Evolutionary conservation across 805 yeast species (phyloP).

Genomic region (Kluyveromyces aestuarii): DNA sequence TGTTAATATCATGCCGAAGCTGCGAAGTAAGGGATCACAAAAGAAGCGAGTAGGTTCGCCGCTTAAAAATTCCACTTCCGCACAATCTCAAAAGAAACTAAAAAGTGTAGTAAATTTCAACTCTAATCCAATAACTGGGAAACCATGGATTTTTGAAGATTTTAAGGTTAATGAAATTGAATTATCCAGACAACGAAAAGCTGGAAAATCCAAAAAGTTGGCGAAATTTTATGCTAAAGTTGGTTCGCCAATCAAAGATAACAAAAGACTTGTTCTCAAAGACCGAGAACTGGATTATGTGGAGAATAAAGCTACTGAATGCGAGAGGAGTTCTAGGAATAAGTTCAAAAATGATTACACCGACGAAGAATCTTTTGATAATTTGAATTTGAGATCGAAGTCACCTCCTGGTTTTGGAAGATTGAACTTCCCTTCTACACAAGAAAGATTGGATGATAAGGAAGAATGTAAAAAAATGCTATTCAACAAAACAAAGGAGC

Average conservation of each 20-base stretch:
- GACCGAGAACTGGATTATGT: conserved; percentile 1
- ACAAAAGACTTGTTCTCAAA: conserved; percentile 4
- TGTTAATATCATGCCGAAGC: background rate
- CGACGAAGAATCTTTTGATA: conserved; percentile 16
- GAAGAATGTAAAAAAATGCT: conserved; percentile 27
- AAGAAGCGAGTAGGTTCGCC: background rate
- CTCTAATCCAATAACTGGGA: conserved; percentile 19
- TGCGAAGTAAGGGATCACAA: background rate
- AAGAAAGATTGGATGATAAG: conserved; percentile 36
- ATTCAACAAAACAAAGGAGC: conserved; percentile 32
- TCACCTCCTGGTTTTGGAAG: conserved; percentile 55
- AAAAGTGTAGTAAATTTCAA: conserved; percentile 10
- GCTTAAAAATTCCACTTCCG: background rate
- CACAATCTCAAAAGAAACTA: background rate
- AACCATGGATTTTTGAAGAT: conserved; percentile 29
- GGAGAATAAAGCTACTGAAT: background rate
- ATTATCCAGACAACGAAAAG: conserved; percentile 7
- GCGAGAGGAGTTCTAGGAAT: background rate
- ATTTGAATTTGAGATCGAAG: conserved; percentile 29
- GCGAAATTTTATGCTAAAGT: conserved; percentile 15
- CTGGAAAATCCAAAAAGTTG: conserved; percentile 7
- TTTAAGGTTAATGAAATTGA: conserved; percentile 21
- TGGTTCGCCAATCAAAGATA: conserved; percentile 11
- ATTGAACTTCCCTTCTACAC: conserved; percentile 52
- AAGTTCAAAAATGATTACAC: background rate